These are phyloP conservation scores for Hydrangea macrophylla DNA, from an alignment of 148 eudicot species.

Conservation along the genomic window DNA sequence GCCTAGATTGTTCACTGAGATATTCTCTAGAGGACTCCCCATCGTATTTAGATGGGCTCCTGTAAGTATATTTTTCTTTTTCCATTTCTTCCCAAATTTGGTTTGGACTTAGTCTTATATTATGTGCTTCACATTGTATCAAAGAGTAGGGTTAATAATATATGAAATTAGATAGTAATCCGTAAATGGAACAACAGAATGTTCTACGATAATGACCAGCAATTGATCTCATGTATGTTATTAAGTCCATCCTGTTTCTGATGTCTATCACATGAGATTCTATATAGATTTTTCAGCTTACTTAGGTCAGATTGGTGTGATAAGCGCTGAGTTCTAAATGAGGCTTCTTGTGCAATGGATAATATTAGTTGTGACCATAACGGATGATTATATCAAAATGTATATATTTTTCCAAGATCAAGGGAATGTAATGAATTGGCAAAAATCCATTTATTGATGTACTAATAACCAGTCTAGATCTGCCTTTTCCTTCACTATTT, in stretches of 20 bases:
- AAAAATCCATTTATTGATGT: not conserved
- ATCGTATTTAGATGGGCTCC: constrained; percentile 86
- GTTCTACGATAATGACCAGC: not conserved
- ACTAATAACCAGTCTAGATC: too few species aligned
- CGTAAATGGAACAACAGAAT: not conserved
- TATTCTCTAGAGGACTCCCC: constrained; percentile 58
- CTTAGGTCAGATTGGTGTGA: constrained; percentile 7
- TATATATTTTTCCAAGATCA: not conserved
- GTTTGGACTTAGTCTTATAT: not conserved
- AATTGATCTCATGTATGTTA: not conserved
- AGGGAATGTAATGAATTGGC: not conserved
- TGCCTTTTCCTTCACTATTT: too few species aligned
- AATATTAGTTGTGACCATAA: not conserved
- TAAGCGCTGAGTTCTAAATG: not conserved
- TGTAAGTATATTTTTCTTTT: constrained; percentile 45
- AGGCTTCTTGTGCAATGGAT: not conserved
- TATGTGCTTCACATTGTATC: not conserved
- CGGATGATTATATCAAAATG: not conserved
- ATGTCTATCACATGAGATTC: too few species aligned
- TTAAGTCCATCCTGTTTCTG: not conserved
- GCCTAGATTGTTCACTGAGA: constrained; percentile 45
- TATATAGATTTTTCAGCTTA: not conserved
- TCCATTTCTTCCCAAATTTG: not conserved
- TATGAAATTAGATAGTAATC: not conserved
- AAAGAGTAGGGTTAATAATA: not conserved